phyloP scores from a whole-genome alignment of 495 filamentous ascomycete genomes.

The Aspergillus cavernicola region DNA sequence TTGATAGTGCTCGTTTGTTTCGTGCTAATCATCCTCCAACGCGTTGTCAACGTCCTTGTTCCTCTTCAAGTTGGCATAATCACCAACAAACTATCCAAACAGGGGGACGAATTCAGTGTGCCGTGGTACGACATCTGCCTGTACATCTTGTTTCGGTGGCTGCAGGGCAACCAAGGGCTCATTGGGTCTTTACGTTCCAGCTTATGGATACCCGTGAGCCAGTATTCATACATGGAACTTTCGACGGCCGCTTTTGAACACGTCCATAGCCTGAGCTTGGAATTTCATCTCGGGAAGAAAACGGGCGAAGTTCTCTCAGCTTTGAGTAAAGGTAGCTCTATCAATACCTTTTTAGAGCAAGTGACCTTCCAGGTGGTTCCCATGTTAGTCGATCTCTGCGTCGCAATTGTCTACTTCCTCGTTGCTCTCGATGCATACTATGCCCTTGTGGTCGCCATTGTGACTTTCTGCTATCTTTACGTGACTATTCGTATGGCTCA shows the following conservation, averaged over 20 bases:
- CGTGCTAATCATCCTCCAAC: constrained; percentile 67
- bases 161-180: constrained; percentile 84
- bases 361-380: constrained; percentile 93
- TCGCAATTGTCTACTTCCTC: constrained; percentile 85
- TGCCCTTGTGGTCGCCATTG: constrained; percentile 82
- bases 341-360: constrained; percentile 95
- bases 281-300: constrained; percentile 95
- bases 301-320: constrained; percentile 95
- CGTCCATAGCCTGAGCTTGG: constrained; percentile 88
- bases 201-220: constrained; percentile 92
- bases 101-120: constrained; percentile 43
- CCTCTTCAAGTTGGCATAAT: constrained; percentile 73
- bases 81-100: constrained; percentile 58
- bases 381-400: constrained; percentile 85
- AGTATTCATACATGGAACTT: constrained; percentile 93
- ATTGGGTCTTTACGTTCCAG: constrained; percentile 76
- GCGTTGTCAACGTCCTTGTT: constrained; percentile 75
- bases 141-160: constrained; percentile 75
- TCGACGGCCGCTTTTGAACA: constrained; percentile 96
- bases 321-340: constrained; percentile 89
- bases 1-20: constrained; percentile 77
- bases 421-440: constrained; percentile 81
- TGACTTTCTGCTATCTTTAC: constrained; percentile 96
- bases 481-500: constrained; percentile 94
- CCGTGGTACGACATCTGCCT: constrained; percentile 72